Evolutionary conservation across 192 early-diverging fungal genomes (phyloP), one percentile per base, ranked within the genome.

Genomic region (Coemansia sp.): DNA sequence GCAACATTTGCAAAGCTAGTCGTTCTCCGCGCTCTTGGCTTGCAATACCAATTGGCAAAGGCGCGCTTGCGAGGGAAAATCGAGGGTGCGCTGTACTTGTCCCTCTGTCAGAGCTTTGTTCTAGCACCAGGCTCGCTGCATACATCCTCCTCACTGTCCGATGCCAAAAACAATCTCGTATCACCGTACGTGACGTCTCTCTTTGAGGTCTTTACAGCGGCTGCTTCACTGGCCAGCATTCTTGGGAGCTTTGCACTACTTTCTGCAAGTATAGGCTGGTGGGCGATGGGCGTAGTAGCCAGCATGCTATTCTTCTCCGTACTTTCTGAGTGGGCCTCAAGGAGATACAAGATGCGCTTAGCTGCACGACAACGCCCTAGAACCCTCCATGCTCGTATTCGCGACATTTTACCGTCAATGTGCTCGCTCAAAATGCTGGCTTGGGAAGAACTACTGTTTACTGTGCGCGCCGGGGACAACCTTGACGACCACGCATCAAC

Each of bases 391-490:
- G 21, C 65, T 2, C 57, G 74, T n/a, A 36, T 76, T 45, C 16
- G 26, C 7, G 63, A 70, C 10, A 39, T 76, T 28, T 4, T 76
- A 7, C 68, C 74, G 14, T 59, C 60, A n/a, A 9, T 71, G 18
- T 24, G 35, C 3, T 21, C 69, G n/a, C 66, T 71, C 65, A 76
- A 76, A 39, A 60, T 70, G 53, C 42, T 67, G 23, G 60, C 64
- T 9, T 26, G 65, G 46, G 74, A 76, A 23, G 63, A 62, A 20
- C 9, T 42, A 3, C 11, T 76, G 10, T 66, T 76, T 21, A 31
- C 35, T 14, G 14, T 60, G 9, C 42, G 35, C 10, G 43, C 60
- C 9, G 37, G 50, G 26, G 74, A 76, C 28, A 48, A 63, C 16
- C 53, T 63, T 39, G 65, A 76, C 21, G 39, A 69, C 57, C 73